Evolutionary conservation across 805 yeast species (phyloP).

Genomic region (Pichia nanzhaoensis): DNA sequence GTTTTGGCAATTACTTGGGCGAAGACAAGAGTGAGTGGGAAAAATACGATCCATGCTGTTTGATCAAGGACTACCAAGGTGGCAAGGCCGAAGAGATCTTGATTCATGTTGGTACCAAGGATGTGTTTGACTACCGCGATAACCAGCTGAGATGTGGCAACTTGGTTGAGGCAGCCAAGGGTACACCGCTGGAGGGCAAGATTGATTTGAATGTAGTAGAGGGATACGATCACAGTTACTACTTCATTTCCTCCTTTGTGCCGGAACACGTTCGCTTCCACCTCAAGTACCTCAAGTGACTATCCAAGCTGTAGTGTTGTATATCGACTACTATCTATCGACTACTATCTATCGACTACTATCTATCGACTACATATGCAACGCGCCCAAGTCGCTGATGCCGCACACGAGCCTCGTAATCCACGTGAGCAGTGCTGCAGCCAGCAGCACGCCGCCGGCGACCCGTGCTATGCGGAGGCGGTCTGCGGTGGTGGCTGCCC

Average conservation of each 20-base stretch:
- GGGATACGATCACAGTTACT: conserved; percentile 90
- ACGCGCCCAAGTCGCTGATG: too few species aligned
- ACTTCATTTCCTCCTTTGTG: conserved; percentile 72
- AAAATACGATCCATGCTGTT: conserved; percentile 76
- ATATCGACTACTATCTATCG: too few species aligned
- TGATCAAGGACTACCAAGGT: conserved; percentile 48
- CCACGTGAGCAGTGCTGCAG: too few species aligned
- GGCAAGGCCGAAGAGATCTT: conserved; percentile 45
- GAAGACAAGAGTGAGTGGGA: conserved; percentile 54
- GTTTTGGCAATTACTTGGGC: conserved; percentile 75
- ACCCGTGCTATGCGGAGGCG: too few species aligned
- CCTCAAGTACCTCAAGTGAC: conserved; percentile 43
- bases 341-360: too few species aligned
- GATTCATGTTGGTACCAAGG: conserved; percentile 77
- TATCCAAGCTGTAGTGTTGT: conserved; percentile 1
- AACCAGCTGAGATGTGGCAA: conserved; percentile 70
- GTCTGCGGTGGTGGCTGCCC: too few species aligned
- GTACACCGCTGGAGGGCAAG: conserved; percentile 51
- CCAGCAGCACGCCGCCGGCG: too few species aligned
- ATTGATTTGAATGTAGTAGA: conserved; percentile 59
- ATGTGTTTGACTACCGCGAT: conserved; percentile 51
- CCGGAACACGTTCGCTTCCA: conserved; percentile 83
- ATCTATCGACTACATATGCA: too few species aligned
- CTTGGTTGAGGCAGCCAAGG: conserved; percentile 53
- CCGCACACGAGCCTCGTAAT: too few species aligned